These are phyloP conservation scores for Acanthamoeba culbertsoni DNA, from an alignment of 208 protist species.

Conservation along the genomic window DNA sequence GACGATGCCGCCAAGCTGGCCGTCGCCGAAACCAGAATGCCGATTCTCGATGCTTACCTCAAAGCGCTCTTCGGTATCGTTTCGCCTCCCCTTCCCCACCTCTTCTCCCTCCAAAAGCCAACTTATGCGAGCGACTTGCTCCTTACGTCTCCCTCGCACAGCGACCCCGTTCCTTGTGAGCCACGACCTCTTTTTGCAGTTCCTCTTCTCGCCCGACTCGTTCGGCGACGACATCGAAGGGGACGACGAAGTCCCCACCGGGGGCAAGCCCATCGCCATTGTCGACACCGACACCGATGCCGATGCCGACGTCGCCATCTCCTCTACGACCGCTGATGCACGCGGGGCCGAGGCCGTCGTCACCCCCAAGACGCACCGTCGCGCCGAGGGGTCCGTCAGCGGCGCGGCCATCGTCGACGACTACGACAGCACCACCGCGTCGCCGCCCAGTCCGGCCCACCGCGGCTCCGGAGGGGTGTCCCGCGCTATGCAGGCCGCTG, in stretches of 20 bases:
- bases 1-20: not conserved
- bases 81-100: not conserved
- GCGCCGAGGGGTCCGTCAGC: not conserved
- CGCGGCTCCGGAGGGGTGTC: not conserved
- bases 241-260: not conserved
- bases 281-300: not conserved
- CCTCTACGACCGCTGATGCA: not conserved
- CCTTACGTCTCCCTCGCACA: not conserved
- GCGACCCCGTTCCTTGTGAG: not conserved
- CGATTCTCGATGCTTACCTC: not conserved
- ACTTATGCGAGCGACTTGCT: not conserved
- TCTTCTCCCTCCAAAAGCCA: not conserved
- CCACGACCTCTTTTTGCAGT: not conserved
- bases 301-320: not conserved
- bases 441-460: not conserved
- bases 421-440: not conserved
- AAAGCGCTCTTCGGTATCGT: not conserved
- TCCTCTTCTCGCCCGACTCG: conserved; percentile 2
- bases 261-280: no score
- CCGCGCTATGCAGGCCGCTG: no score
- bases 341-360: not conserved
- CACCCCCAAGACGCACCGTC: not conserved
- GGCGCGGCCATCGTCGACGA: not conserved
- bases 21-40: not conserved
- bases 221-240: not conserved